Conservation (phyloP, 2,329 filamentous ascomycete genomes). For the Chrysoporthe deuterocubensis region DNA sequence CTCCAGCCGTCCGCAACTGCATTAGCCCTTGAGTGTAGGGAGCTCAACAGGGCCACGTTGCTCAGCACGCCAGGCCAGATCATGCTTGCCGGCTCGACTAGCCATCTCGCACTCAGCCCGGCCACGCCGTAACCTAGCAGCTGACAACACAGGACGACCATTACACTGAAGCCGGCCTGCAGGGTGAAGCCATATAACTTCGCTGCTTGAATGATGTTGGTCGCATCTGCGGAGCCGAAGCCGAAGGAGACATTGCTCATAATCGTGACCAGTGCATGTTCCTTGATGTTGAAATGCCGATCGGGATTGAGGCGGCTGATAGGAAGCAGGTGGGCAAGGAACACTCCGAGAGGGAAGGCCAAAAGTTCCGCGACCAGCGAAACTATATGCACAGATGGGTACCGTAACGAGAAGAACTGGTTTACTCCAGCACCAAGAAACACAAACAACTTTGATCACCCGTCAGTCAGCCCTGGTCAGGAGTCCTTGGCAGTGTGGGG, state of each 20-base stretch:
- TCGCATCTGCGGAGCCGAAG: conserved; percentile 48
- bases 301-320: conserved; percentile 46
- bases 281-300: conserved; percentile 50
- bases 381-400: conserved; percentile 50
- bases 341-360: conserved; percentile 47
- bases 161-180: conserved; percentile 42
- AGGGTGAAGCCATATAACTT: conserved; percentile 47
- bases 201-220: conserved; percentile 50
- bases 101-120: conserved; percentile 41
- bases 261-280: conserved; percentile 50
- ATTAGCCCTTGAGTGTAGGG: conserved; percentile 44
- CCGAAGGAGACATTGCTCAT: conserved; percentile 55
- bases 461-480: not conserved
- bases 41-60: conserved; percentile 43
- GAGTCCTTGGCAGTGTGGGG: not conserved
- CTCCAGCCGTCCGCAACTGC: conserved; percentile 43
- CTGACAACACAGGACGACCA: conserved; percentile 44
- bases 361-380: conserved; percentile 50
- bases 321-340: conserved; percentile 44
- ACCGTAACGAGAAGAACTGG: conserved; percentile 52
- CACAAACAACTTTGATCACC: conserved; percentile 41
- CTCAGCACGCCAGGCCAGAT: conserved; percentile 45
- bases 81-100: conserved; percentile 43
- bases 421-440: conserved; percentile 52
- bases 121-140: conserved; percentile 45